Evolutionary conservation across 2,329 filamentous ascomycete genomes (phyloP).

Genomic region (Cryphonectria parasitica): DNA sequence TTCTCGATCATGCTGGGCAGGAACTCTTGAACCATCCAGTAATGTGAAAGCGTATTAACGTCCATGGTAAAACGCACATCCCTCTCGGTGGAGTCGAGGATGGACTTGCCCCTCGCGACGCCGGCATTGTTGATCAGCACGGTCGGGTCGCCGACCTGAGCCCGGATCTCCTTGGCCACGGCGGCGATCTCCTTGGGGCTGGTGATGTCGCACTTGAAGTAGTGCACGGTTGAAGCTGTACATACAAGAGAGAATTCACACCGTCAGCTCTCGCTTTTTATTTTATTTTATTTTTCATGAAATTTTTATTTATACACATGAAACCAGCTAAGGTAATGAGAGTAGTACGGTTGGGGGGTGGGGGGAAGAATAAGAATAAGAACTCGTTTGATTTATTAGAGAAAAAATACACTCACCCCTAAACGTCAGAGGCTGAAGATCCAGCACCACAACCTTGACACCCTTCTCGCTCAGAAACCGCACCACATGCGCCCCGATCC

Average conservation of each 20-base stretch:
- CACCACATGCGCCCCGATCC: conserved; percentile 71
- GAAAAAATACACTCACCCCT: conserved; percentile 46
- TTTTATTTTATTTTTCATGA: too few species aligned
- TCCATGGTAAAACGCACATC: conserved; percentile 71
- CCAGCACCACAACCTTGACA: conserved; percentile 72
- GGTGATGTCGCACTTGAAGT: conserved; percentile 73
- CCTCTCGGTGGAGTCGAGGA: conserved; percentile 61
- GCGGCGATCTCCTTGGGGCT: conserved; percentile 56
- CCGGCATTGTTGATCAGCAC: conserved; percentile 76
- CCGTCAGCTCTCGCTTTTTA: neutral
- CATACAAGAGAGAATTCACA: neutral
- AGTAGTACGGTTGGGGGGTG: too few species aligned
- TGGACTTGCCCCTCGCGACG: conserved; percentile 61
- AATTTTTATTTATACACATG: too few species aligned
- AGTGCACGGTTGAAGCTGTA: conserved; percentile 58
- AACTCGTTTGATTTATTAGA: too few species aligned
- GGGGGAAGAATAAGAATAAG: too few species aligned
- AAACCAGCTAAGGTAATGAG: neutral
- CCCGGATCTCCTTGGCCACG: conserved; percentile 57
- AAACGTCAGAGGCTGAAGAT: conserved; percentile 66
- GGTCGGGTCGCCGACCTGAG: conserved; percentile 65
- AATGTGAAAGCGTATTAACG: conserved; percentile 71
- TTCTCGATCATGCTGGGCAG: conserved; percentile 64
- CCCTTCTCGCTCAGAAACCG: conserved; percentile 65
- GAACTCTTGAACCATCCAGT: conserved; percentile 68